Evolutionary conservation across 2,329 filamentous ascomycete genomes (phyloP), one percentile per base, ranked within the genome.

Genomic region (Tolypocladium guangdongense): DNA sequence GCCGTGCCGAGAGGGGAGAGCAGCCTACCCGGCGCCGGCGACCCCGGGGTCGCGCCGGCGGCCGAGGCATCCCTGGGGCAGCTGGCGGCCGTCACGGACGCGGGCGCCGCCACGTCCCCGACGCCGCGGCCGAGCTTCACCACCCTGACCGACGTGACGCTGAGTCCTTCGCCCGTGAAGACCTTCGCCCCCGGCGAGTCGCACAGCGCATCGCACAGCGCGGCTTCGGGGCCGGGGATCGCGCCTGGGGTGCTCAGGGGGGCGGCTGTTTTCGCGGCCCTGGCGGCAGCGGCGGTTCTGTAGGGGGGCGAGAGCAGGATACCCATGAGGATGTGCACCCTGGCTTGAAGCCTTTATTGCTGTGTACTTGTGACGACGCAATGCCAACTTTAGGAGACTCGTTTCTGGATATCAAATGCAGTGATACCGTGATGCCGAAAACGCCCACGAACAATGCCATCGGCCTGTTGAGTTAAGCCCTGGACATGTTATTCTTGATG

Each of bases 401-500:
- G 11, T 20, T 4, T 30, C 7, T 3, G 8, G 27, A n/a, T 32
- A n/a, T 32, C 16, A n/a, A 32, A 32, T 12, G 43, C 27, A 46
- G 2, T 4, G 16, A 16, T 20, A 27, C 8, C 27, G 3, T 6
- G 4, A n/a, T 20, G 41, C 14, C 22, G 8, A 20, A 16, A 7
- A 45, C 20, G 27, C 43, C 22, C 24, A 8, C 35, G 35, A 50
- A 20, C 16, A 22, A 32, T 35, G 36, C 24, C 20, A 14, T 38
- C 11, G 27, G 18, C 18, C 43, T n/a, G 27, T 27, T 24, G 35
- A 32, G n/a, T 43, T 27, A 48, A n/a, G 3, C 18, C 0, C 7
- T 30, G 7, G n/a, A 20, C 52, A 51, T 41, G 27, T 14, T 66
- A 18, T 66, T 64, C 57, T 70, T 68, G 56, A 86, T 73, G 62